These are phyloP conservation scores for Chytriomyces sp. DNA, from an alignment of 192 early-diverging fungal species.

Conservation along the genomic window DNA sequence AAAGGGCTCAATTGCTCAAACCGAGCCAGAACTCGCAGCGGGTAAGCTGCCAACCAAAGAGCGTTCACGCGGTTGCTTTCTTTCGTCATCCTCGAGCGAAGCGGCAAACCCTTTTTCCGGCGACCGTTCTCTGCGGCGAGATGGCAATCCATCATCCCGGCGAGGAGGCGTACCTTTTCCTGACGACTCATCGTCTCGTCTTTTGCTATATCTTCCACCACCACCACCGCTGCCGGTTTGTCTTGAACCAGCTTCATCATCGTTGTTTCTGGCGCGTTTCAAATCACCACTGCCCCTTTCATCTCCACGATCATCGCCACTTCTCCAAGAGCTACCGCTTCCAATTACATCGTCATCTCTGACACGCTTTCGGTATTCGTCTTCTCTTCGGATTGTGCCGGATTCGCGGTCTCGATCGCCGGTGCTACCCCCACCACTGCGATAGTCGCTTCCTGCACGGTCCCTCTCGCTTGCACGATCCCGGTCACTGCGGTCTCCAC, in stretches of 20 bases:
- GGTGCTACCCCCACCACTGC: too few species aligned
- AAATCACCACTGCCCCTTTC: background rate
- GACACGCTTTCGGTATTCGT: background rate
- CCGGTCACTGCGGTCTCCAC: constrained; percentile 7
- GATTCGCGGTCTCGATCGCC: too few species aligned
- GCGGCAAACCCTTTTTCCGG: too few species aligned
- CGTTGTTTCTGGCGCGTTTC: constrained; percentile 17
- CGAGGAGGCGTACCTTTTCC: too few species aligned
- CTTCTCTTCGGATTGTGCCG: background rate
- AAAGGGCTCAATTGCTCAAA: too few species aligned
- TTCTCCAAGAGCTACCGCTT: constrained; percentile 8
- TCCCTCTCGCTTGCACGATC: constrained; percentile 8
- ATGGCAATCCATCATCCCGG: too few species aligned
- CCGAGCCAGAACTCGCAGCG: too few species aligned
- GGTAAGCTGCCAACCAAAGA: too few species aligned
- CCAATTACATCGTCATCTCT: background rate
- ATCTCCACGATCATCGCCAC: background rate
- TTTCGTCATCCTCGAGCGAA: too few species aligned
- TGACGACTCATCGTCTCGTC: too few species aligned
- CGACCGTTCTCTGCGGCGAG: too few species aligned
- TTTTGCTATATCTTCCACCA: constrained; percentile 28
- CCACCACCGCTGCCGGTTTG: background rate
- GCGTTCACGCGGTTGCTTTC: too few species aligned
- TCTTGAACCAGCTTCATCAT: background rate
- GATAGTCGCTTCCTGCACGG: background rate